These are phyloP conservation scores for Lactuca sativa DNA, from an alignment of 129 eudicot genomes.

Conservation along the genomic window DNA sequence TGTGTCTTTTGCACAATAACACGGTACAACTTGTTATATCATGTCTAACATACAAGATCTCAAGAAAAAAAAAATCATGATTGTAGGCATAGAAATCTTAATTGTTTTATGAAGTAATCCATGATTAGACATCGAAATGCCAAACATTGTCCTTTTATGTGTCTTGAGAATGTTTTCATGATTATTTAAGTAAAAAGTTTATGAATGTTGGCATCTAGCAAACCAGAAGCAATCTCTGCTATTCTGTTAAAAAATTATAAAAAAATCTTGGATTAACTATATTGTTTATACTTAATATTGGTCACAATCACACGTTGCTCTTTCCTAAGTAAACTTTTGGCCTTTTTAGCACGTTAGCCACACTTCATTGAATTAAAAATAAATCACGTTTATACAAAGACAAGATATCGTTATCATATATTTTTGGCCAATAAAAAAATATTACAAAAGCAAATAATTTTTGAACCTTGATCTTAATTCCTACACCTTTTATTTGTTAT, in stretches of 20 bases:
- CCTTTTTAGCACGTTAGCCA: conserved; percentile 3
- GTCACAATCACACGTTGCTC: conserved; percentile 7
- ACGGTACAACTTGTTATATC: not conserved
- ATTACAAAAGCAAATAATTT: conserved; percentile 12
- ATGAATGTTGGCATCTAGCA: conserved; percentile 20
- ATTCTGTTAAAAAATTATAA: conserved; percentile 13
- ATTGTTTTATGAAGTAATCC: conserved; percentile 5
- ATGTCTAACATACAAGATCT: not conserved
- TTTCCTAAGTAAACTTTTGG: conserved; percentile 17
- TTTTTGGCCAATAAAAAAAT: conserved; percentile 10
- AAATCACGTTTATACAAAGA: conserved; percentile 8
- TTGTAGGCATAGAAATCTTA: conserved; percentile 3
- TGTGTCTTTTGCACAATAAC: not conserved
- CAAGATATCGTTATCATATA: not conserved
- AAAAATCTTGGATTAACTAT: conserved; percentile 4
- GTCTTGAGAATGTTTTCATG: conserved; percentile 22
- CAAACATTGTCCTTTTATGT: conserved; percentile 21
- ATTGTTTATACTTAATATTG: conserved; percentile 11
- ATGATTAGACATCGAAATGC: conserved; percentile 23
- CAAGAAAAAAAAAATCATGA: not conserved
- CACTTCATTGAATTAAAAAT: conserved; percentile 1
- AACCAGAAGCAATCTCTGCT: conserved; percentile 8
- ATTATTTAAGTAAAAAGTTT: conserved; percentile 5
- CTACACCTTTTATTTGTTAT: conserved; percentile 7
- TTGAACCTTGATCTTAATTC: not conserved